Conservation (phyloP, 805 yeast genomes). For the Hanseniaspora thailandica region DNA sequence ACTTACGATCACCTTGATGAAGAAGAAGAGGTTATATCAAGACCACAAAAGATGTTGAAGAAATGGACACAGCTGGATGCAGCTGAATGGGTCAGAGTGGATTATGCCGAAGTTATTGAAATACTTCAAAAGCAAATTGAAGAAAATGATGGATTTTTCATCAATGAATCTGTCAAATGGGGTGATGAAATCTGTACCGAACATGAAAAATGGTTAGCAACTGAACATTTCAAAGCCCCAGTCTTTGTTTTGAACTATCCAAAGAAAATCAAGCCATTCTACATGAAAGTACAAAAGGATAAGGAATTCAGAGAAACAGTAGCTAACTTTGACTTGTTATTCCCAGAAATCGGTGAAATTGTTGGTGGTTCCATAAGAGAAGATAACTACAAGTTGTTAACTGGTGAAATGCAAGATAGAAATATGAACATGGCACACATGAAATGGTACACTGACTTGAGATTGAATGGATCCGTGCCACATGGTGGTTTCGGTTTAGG, state of each 20-base stretch:
- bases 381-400: constrained; percentile 41
- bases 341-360: constrained; percentile 88
- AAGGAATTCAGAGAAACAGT: constrained; percentile 40
- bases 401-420: constrained; percentile 39
- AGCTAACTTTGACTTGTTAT: constrained; percentile 76
- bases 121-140: constrained; percentile 31
- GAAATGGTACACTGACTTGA: constrained; percentile 67
- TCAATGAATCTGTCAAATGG: constrained; percentile 34
- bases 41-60: constrained; percentile 26
- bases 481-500: constrained; percentile 99
- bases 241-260: constrained; percentile 91
- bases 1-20: constrained; percentile 2
- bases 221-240: constrained; percentile 46
- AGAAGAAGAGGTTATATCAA: constrained; percentile 22
- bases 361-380: constrained; percentile 93
- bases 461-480: constrained; percentile 72
- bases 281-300: constrained; percentile 55
- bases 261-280: constrained; percentile 65
- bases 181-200: constrained; percentile 70
- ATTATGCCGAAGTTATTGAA: constrained; percentile 65
- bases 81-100: constrained; percentile 52
- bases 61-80: constrained; percentile 52
- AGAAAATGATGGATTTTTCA: constrained; percentile 28
- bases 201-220: constrained; percentile 86
- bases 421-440: constrained; percentile 46